Evolutionary conservation across 2,329 filamentous ascomycete genomes (phyloP).

Genomic region (Lachnellula hyalina): DNA sequence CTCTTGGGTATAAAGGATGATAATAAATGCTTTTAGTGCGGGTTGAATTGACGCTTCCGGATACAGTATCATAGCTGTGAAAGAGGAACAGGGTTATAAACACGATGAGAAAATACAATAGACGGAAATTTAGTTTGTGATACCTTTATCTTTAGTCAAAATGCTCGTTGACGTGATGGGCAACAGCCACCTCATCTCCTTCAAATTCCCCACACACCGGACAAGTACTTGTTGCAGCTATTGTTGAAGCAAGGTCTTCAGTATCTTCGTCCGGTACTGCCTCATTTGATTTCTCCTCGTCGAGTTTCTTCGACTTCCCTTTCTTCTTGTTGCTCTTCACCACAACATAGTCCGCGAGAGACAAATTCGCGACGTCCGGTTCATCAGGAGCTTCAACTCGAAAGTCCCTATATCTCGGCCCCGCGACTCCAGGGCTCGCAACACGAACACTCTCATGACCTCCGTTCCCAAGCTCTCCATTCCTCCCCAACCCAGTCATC

Average conservation of each 20-base stretch:
- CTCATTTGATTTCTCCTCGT: neutral
- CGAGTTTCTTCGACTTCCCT: slow-evolving; percentile 1
- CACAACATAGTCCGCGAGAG: slow-evolving; percentile 20
- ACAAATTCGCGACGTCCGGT: slow-evolving; percentile 7
- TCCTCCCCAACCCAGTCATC: slow-evolving; percentile 17
- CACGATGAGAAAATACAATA: too few relatives aligned
- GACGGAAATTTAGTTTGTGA: too few relatives aligned
- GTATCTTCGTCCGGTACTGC: neutral
- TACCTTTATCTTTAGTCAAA: slow-evolving; percentile 20
- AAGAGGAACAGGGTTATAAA: too few relatives aligned
- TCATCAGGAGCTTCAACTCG: slow-evolving; percentile 15
- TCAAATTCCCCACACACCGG: slow-evolving; percentile 29
- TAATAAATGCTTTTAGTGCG: too few relatives aligned
- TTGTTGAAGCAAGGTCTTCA: neutral
- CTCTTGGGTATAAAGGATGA: too few relatives aligned
- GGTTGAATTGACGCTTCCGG: too few relatives aligned
- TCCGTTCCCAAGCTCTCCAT: slow-evolving; percentile 8
- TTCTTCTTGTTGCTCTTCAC: slow-evolving; percentile 12
- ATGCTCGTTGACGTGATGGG: slow-evolving; percentile 28
- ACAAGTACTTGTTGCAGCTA: slow-evolving; percentile 10
- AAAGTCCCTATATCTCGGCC: slow-evolving; percentile 15
- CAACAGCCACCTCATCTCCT: slow-evolving; percentile 27
- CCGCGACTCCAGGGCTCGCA: neutral
- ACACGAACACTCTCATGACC: neutral
- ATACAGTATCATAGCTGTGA: too few relatives aligned